Evolutionary conservation across 2,329 filamentous ascomycete genomes (phyloP), one percentile per base, ranked within the genome.

Genomic region (Ascocoryne sarcoides): DNA sequence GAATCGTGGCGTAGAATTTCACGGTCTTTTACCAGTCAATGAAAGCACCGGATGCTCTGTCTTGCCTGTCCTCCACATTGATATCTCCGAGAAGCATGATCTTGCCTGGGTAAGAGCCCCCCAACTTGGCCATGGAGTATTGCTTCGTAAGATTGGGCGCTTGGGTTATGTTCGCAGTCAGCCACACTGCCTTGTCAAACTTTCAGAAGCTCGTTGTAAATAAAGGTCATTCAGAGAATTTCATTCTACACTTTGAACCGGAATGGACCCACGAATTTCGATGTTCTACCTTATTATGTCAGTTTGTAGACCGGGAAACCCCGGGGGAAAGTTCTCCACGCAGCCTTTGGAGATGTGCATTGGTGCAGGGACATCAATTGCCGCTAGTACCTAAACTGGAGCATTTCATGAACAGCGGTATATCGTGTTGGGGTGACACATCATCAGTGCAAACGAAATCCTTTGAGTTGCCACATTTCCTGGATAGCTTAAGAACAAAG

Each of bases 161-260:
- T 14, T 5, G n/a, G 4, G 4, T 31, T 31, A 5, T n/a, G 29
- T 31, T 31, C 29, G 29, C 5, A 15, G 4, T 31, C 29, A 4
- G 16, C 29, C 29, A 4, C 12, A n/a, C 16, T 4, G 29, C 12
- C 16, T 31, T 5, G 29, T 4, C 4, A 12, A 31, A 12, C 12
- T 18, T 41, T 40, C 9, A 43, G 26, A n/a, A 28, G 26, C 26
- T 28, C 26, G 26, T 28, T n/a, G 8, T 28, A 8, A 8, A 28
- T 8, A 8, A 28, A 8, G 26, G n/a, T 28, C 26, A 28, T 8
- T 8, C 8, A 8, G n/a, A 28, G 26, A 8, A 8, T 28, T 28
- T 28, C 8, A 28, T 28, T 28, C 16, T 31, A n/a, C 29, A 31
- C 29, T 31, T 31, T 31, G 4, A 31, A 12, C 29, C 29, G 12